Base-by-base conservation (phyloP, 1,284 basidiomycete species). In the Microbotryomycetes sp. region DNA sequence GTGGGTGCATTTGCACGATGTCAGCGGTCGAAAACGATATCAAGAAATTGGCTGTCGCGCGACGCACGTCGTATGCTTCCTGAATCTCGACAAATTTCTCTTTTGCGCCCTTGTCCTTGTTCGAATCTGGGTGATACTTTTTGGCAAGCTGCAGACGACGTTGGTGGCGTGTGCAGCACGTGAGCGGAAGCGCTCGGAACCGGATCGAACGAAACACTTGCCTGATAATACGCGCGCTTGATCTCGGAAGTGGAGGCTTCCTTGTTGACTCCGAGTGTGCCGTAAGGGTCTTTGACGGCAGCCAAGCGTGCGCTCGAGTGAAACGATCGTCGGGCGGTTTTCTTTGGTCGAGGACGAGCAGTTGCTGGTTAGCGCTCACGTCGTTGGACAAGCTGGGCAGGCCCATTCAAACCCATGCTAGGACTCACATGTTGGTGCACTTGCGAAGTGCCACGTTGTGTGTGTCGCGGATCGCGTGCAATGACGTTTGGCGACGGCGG, bases 21-120 rank as follows among this genome's bases (percentile, higher is more conserved):
- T n/a, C n/a, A n/a, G n/a, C n/a, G n/a, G n/a, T n/a, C n/a, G n/a
- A n/a, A n/a, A n/a, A n/a, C n/a, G n/a, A n/a, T n/a, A n/a, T n/a
- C n/a, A n/a, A n/a, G n/a, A n/a, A n/a, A n/a, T n/a, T n/a, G n/a
- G 35, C 15, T 15, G n/a, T 30, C 0, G 28, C 15, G 31, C 11
- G 21, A 41, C 35, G 9, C 35, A 41, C 90, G 76, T 98, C 96
- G 78, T 97, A 99, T 11, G 96, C 96, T 69, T 85, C 83, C 76
- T 98, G 96, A 61, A 99, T 97, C 76, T 98, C 93, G 30, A 94
- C 83, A 76, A 98, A 99, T 74, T 89, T 89, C 66, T 91, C 89
- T 72, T 91, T 88, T 0, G 94, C 91, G 52, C 81, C 81, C 71
- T 89, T 87, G 75, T 97, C 92, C 62, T 92, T 89, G 78, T 92